These are phyloP conservation scores for Angomonas deanei DNA, from an alignment of 208 protist species.

Conservation along the genomic window DNA sequence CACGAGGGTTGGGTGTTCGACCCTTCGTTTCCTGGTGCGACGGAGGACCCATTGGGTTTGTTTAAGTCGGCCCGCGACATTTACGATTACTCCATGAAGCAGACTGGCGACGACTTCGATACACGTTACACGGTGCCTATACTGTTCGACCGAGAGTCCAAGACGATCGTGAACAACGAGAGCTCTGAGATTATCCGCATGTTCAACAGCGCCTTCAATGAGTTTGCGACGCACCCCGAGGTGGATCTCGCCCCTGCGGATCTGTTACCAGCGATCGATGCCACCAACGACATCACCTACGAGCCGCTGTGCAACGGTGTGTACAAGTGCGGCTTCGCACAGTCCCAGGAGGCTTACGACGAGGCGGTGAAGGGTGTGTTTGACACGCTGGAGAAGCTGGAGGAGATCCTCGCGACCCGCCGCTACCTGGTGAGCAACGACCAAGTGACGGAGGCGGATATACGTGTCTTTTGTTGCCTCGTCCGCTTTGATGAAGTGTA, in stretches of 20 bases:
- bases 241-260: slow-evolving; percentile 67
- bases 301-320: slow-evolving; percentile 86
- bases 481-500: slow-evolving; percentile 91
- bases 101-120: slow-evolving; percentile 31
- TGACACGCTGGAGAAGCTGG: slow-evolving; percentile 26
- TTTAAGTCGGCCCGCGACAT: slow-evolving; percentile 41
- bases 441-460: slow-evolving; percentile 72
- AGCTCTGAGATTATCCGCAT: slow-evolving; percentile 85
- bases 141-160: slow-evolving; percentile 84
- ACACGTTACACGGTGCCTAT: slow-evolving; percentile 80
- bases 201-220: slow-evolving; percentile 76
- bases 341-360: slow-evolving; percentile 63
- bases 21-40: slow-evolving; percentile 23
- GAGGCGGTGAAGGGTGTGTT: slow-evolving; percentile 34
- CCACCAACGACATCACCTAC: slow-evolving; percentile 75
- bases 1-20: slow-evolving; percentile 66
- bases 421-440: slow-evolving; percentile 55
- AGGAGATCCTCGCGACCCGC: slow-evolving; percentile 29
- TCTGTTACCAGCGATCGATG: slow-evolving; percentile 66
- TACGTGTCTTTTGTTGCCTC: slow-evolving; percentile 81
- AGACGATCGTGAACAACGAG: slow-evolving; percentile 91
- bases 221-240: slow-evolving; percentile 36
- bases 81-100: slow-evolving; percentile 54
- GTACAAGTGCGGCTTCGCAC: slow-evolving; percentile 84
- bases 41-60: slow-evolving; percentile 30